Conservation (phyloP, 805 yeast species). For the Wickerhamiella domercqiae region DNA sequence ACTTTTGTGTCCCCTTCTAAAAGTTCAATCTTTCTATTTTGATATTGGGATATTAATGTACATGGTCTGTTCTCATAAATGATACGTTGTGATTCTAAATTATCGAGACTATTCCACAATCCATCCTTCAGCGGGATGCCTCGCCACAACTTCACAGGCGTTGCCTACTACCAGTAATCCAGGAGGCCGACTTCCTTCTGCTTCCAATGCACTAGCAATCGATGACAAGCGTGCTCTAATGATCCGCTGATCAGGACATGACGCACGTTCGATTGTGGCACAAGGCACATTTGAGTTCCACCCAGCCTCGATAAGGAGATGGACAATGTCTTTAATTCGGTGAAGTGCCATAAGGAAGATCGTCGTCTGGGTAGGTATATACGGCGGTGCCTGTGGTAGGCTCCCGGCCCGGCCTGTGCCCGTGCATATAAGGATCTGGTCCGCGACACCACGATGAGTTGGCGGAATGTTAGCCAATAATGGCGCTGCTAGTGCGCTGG, state of each 20-base stretch:
- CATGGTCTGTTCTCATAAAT: too few species aligned
- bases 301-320: constrained; percentile 32
- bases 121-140: constrained; percentile 24
- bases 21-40: too few species aligned
- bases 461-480: constrained; percentile 72
- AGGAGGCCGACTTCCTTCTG: constrained; percentile 80
- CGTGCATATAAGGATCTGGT: constrained; percentile 83
- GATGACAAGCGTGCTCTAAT: constrained; percentile 55
- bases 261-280: constrained; percentile 78
- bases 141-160: constrained; percentile 45
- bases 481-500: constrained; percentile 83
- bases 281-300: constrained; percentile 70
- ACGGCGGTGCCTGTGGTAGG: constrained; percentile 64
- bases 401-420: constrained; percentile 88
- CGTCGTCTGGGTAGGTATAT: constrained; percentile 57
- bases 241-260: constrained; percentile 84
- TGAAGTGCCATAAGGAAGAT: constrained; percentile 85
- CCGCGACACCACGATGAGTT: constrained; percentile 83
- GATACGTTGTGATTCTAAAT: too few species aligned
- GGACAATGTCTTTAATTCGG: constrained; percentile 31
- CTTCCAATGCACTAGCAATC: constrained; percentile 58
- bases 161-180: constrained; percentile 73
- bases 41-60: too few species aligned
- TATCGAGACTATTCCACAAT: constrained; percentile 30
- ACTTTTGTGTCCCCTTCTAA: too few species aligned